phyloP scores from a whole-genome alignment of 176 grass and related monocot species.

The Oryza nivara region DNA sequence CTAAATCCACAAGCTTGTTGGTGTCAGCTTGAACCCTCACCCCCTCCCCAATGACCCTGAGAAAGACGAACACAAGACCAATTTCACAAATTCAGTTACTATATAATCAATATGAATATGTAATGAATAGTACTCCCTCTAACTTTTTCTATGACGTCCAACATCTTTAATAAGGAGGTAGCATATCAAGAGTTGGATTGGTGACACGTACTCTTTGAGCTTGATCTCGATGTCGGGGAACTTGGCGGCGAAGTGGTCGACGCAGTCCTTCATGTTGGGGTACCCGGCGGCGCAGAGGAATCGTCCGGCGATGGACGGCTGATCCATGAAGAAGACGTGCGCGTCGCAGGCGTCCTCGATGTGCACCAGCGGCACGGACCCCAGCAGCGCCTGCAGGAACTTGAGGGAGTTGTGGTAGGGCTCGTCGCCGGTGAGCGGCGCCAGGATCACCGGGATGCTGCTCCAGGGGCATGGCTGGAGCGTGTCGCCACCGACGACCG shows the following conservation, averaged over 20 bases:
- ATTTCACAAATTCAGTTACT: too few relatives aligned
- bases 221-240: slow-evolving; percentile 48
- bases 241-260: slow-evolving; percentile 41
- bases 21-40: slow-evolving; percentile 44
- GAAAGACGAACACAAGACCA: neutral
- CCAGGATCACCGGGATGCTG: slow-evolving; percentile 32
- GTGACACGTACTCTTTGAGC: slow-evolving; percentile 51
- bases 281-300: slow-evolving; percentile 56
- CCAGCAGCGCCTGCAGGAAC: slow-evolving; percentile 58
- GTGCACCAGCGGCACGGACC: slow-evolving; percentile 64
- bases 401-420: slow-evolving; percentile 25
- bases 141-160: too few relatives aligned
- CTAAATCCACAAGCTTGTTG: slow-evolving; percentile 55
- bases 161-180: too few relatives aligned
- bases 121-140: too few relatives aligned
- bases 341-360: slow-evolving; percentile 71
- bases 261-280: slow-evolving; percentile 43
- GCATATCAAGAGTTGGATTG: too few relatives aligned
- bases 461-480: slow-evolving; percentile 30
- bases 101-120: too few relatives aligned
- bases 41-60: slow-evolving; percentile 46
- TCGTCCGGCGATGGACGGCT: slow-evolving; percentile 53
- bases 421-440: slow-evolving; percentile 50
- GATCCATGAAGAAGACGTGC: slow-evolving; percentile 68
- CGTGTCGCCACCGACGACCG: slow-evolving; percentile 57